Base-by-base conservation (phyloP, 2,329 filamentous ascomycete genomes). In the Colletotrichum destructivum region DNA sequence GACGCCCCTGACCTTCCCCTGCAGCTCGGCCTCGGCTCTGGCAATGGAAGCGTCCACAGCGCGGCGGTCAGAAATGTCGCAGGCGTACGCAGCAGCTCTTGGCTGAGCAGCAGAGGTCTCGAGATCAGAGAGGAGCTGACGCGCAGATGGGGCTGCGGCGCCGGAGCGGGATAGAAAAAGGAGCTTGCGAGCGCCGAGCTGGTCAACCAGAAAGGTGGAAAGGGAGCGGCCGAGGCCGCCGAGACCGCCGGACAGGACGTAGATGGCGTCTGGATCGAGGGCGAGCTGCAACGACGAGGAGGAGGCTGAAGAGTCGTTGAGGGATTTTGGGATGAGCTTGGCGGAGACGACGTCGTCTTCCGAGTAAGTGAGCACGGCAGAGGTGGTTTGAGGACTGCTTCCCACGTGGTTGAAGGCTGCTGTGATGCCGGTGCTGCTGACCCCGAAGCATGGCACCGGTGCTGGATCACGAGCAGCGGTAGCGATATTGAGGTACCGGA, bases 181-280 rank as follows among this genome's bases (percentile, higher is more conserved):
- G 26, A 84, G 56, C 60, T 77, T 74, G 23, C 55, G 74, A n/a
- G 78, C 79, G 23, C 78, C 78, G 26, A 72, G 71, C 1, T 73
- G 55, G 13, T 76, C 62, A 75, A 78, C 75, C 75, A 76, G 78
- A 11, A 69, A 74, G 26, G 75, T 57, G 31, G 76, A 57, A 6
- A 79, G 46, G 13, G 72, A 74, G 2, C 75, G 71, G 2, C 78
- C 78, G 1, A 80, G 70, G 13, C 77, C 78, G 38, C 79, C 78
- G 12, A 79, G 68, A 49, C 79, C 75, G 11, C 79, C 78, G 21
- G 76, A 73, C 18, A 79, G 71, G 21, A 80, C 74, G 62, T 80
- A 79, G 12, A 73, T 73, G 51, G 26, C 55, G 44, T 70, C 18
- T 47, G 15, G 38, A 16, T 72, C 21, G 26, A 59, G n/a, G 11